Conservation (phyloP, 495 filamentous ascomycete genomes). For the Xylaria intraflava region DNA sequence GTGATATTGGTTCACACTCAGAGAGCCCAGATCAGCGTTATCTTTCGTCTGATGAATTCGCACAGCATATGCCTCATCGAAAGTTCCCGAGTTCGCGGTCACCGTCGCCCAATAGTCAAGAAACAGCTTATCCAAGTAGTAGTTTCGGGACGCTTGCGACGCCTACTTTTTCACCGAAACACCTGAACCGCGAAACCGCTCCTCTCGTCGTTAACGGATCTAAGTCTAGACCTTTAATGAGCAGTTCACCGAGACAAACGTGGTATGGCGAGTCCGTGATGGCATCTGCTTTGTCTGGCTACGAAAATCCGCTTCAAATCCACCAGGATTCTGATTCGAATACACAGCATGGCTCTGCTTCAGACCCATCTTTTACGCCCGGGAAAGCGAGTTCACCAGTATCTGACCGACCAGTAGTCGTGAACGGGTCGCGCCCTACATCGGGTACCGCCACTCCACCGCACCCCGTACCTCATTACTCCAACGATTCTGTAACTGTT, state of each 20-base stretch:
- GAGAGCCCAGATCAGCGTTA: conserved; percentile 31
- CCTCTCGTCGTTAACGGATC: conserved; percentile 45
- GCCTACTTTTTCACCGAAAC: conserved; percentile 27
- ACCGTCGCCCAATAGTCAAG: conserved; percentile 47
- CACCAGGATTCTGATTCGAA: conserved; percentile 24
- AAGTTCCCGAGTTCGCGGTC: conserved; percentile 47
- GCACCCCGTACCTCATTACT: conserved; percentile 11
- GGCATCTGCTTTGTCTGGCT: conserved; percentile 20
- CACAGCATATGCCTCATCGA: conserved; percentile 44
- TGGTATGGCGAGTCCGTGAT: conserved; percentile 20
- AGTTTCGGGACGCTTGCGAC: conserved; percentile 32
- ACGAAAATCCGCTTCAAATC: conserved; percentile 38
- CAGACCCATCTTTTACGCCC: conserved; percentile 10
- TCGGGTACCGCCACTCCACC: conserved; percentile 3
- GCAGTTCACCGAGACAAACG: conserved; percentile 19
- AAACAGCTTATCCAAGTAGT: conserved; percentile 39
- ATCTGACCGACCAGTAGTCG: conserved; percentile 40
- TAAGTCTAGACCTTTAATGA: conserved; percentile 20
- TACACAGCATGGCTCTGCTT: conserved; percentile 17
- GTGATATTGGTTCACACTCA: conserved; percentile 32
- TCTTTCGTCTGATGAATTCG: conserved; percentile 44
- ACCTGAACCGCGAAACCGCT: conserved; percentile 25
- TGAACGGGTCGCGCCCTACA: conserved; percentile 39
- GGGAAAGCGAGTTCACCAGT: conserved; percentile 22
- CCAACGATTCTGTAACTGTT: conserved; percentile 12